Conservation (phyloP, 768 basidiomycete species). For the Paxillus ammoniavirescens region DNA sequence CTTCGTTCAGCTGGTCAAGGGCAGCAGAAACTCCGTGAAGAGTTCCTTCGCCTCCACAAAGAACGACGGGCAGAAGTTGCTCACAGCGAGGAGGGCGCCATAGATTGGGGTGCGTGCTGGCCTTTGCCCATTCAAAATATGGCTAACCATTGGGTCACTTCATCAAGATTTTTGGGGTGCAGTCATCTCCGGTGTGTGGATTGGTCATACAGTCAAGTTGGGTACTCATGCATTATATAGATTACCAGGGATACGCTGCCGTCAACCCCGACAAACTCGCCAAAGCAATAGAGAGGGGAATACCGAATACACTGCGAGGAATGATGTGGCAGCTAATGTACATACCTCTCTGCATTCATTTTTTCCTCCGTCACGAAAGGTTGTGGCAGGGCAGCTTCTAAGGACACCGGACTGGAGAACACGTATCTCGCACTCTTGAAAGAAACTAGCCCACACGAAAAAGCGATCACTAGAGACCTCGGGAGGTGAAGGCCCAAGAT, state of each 20-base stretch:
- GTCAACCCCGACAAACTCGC: slow-evolving; percentile 77
- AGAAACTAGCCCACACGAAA: slow-evolving; percentile 85
- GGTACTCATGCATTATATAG: slow-evolving; percentile 35
- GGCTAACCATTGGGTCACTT: slow-evolving; percentile 6
- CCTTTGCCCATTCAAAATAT: not conserved
- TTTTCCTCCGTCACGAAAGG: slow-evolving; percentile 9
- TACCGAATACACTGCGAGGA: slow-evolving; percentile 83
- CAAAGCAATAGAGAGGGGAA: slow-evolving; percentile 87
- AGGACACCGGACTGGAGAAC: slow-evolving; percentile 81
- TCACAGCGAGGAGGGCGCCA: slow-evolving; percentile 40
- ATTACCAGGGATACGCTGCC: slow-evolving; percentile 87
- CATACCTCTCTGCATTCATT: slow-evolving; percentile 13
- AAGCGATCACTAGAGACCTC: slow-evolving; percentile 90
- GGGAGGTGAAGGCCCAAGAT: slow-evolving; percentile 53
- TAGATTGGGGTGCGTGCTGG: slow-evolving; percentile 72
- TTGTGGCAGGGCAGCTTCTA: slow-evolving; percentile 79
- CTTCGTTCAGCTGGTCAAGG: slow-evolving; percentile 58
- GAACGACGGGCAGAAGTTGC: slow-evolving; percentile 45
- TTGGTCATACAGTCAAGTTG: not conserved
- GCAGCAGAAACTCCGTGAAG: slow-evolving; percentile 70
- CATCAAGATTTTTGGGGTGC: slow-evolving; percentile 87
- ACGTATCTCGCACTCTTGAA: slow-evolving; percentile 82
- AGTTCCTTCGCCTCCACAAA: slow-evolving; percentile 66
- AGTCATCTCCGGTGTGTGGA: slow-evolving; percentile 74
- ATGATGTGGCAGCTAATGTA: slow-evolving; percentile 99